Conservation (phyloP, 208 protist genomes). For the Trypanosoma brucei region DNA sequence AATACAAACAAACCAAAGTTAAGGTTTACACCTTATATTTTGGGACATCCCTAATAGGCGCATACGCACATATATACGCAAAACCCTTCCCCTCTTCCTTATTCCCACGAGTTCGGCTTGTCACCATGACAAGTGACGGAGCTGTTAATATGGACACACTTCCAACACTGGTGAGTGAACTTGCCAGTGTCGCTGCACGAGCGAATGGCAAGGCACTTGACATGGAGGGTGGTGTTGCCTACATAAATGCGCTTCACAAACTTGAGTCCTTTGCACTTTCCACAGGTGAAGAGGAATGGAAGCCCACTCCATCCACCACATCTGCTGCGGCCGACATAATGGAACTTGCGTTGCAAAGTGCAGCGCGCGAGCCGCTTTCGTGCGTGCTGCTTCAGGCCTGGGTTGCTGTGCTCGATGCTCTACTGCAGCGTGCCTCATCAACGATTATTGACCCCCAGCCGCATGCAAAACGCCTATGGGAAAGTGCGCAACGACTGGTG, state of each 20-base stretch:
- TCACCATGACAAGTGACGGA: neutral
- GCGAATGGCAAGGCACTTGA: neutral
- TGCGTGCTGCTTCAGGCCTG: slow-evolving; percentile 41
- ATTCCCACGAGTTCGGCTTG: too few species aligned
- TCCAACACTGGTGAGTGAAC: neutral
- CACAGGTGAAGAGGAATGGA: neutral
- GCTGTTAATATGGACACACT: neutral
- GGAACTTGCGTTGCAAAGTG: slow-evolving; percentile 34
- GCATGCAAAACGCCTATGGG: slow-evolving; percentile 25
- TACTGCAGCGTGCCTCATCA: slow-evolving; percentile 14
- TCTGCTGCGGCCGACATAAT: slow-evolving; percentile 23
- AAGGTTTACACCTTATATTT: too few species aligned
- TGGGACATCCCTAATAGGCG: neutral
- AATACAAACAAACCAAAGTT: too few species aligned
- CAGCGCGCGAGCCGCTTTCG: slow-evolving; percentile 33
- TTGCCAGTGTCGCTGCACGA: neutral
- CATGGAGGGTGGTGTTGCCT: slow-evolving; percentile 5
- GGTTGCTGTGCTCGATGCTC: slow-evolving; percentile 22
- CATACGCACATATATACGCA: neutral
- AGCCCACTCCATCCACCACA: slow-evolving; percentile 18
- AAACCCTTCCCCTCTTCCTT: neutral
- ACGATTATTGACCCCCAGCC: slow-evolving; percentile 14
- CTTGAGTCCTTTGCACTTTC: slow-evolving; percentile 7
- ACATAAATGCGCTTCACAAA: slow-evolving; percentile 6
- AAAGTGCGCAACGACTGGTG: slow-evolving; percentile 22